phyloP scores from a whole-genome alignment of 2,329 filamentous ascomycete genomes.

The Fusarium begoniae region DNA sequence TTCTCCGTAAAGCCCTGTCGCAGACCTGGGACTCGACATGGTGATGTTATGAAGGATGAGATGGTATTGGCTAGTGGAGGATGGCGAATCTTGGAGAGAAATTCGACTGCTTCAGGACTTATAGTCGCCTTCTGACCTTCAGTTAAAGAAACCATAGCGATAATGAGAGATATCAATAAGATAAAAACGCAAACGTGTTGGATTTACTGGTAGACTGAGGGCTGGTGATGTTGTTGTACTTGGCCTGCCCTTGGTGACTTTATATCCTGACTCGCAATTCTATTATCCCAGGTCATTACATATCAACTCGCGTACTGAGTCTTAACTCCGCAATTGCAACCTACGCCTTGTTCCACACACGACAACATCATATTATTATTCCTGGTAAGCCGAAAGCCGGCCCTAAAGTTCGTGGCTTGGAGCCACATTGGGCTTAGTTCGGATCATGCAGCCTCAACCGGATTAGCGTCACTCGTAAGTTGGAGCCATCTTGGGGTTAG shows the following conservation, averaged over 20 bases:
- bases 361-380: no score
- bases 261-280: no score
- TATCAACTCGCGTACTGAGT: no score
- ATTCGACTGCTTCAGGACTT: not conserved
- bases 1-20: not conserved
- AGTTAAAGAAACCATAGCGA: not conserved
- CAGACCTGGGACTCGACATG: not conserved
- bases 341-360: no score
- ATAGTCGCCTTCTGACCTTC: not conserved
- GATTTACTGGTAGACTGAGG: no score
- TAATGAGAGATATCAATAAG: rapidly evolving
- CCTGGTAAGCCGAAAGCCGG: not conserved
- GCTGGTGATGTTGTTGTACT: no score
- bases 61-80: not conserved
- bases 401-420: not conserved
- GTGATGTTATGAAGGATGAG: not conserved
- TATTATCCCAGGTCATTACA: no score
- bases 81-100: not conserved
- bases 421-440: not conserved
- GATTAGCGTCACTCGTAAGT: not conserved
- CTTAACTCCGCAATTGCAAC: no score
- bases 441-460: not conserved
- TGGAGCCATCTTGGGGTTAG: not conserved
- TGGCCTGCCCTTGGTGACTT: no score
- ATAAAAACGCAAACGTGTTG: rapidly evolving